These are phyloP conservation scores for Corymbia calophylla DNA, from an alignment of 441 rosid species.

Conservation along the genomic window DNA sequence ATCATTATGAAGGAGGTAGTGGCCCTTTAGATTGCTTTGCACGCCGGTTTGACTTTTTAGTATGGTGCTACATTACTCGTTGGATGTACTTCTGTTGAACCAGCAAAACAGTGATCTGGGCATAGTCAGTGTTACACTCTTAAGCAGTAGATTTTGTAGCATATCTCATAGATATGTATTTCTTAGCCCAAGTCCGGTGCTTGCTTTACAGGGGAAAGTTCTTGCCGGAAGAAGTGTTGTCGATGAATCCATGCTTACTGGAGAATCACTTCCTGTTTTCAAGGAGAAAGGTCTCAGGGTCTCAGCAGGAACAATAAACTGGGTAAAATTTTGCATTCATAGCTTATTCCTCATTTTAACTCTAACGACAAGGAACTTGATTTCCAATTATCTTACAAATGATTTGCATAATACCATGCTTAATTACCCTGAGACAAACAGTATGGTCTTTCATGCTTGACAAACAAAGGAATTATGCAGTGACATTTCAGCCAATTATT, in stretches of 20 bases:
- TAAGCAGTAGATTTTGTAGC: background rate
- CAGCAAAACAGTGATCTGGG: background rate
- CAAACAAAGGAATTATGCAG: background rate
- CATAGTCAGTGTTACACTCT: background rate
- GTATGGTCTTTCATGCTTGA: background rate
- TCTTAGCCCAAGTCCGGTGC: background rate
- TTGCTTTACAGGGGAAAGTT: conserved; percentile 61
- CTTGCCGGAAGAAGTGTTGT: conserved; percentile 93
- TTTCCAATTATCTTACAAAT: background rate
- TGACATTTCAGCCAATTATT: background rate
- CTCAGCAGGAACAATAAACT: conserved; percentile 95
- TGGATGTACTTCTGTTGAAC: background rate
- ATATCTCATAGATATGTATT: background rate
- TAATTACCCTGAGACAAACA: background rate
- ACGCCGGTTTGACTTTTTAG: background rate
- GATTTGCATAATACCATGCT: background rate
- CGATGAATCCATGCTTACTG: conserved; percentile 98
- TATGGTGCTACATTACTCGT: background rate
- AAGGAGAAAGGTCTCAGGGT: conserved; percentile 72
- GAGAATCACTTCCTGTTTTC: conserved; percentile 90
- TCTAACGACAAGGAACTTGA: background rate
- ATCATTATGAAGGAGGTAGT: background rate
- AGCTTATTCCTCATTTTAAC: background rate
- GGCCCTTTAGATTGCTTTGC: background rate
- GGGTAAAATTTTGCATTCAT: conserved; percentile 37